Evolutionary conservation across 768 basidiomycete species (phyloP), one percentile per base, ranked within the genome.

Genomic region (Xerocomellus amylosporus): DNA sequence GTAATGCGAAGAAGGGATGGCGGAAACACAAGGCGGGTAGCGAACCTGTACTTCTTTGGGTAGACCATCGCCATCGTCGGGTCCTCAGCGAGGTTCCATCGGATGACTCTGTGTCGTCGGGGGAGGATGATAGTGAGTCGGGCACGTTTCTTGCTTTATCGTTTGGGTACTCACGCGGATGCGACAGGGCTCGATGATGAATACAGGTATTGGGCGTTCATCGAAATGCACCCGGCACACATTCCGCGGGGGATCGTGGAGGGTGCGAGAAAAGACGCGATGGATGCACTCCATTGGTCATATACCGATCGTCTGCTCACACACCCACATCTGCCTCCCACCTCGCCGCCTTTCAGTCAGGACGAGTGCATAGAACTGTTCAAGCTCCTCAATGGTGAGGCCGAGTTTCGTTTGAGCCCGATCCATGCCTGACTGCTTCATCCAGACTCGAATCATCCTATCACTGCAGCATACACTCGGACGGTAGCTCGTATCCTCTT

Each of bases 161-260:
- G 12, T 20, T 17, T 47, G 15, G 26, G 24, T 38, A 8, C 48
- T 56, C 15, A 59, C 46, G 15, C 4, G 15, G 14, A 34, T n/a
- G 17, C 13, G 22, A 49, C 57, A 91, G 90, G 81, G 43, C 73
- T 89, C 20, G 88, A 91, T 51, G 77, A 84, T 62, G 87, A 90
- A 64, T 89, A 87, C 60, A 77, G 86, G 51, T 93, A 90, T 64
- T 93, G 91, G 91, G 74, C 82, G 7, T 93, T 85, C 64, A 79
- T 93, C 71, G 87, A 90, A 67, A 72, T 79, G 33, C 89, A 92
- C 60, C 90, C 90, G 0, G 87, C 87, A 0, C 90, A 93, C 66
- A 73, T 76, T 8, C 64, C 77, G 0, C 61, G 37, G n/a, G 61
- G n/a, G 31, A 74, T 92, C 26, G 79, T 85, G 8, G 62, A 71